Evolutionary conservation across 2,329 filamentous ascomycete genomes (phyloP).

Genomic region (Sporothrix sp.): DNA sequence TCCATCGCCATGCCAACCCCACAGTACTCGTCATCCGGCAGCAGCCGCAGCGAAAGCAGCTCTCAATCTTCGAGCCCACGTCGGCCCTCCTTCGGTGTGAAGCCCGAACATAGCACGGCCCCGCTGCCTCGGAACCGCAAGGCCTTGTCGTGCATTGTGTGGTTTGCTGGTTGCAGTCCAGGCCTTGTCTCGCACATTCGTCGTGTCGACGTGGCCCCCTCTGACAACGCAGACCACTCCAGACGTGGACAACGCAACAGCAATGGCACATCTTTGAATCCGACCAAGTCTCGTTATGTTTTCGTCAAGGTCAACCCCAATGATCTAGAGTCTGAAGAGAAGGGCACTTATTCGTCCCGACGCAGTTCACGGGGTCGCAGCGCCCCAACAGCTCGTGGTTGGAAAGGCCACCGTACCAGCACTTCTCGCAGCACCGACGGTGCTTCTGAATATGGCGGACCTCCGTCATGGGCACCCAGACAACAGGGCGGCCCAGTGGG

Average conservation of each 20-base stretch:
- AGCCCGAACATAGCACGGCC: no score
- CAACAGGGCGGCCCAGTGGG: not conserved
- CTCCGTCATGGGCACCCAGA: not conserved
- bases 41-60: not conserved
- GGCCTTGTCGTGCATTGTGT: constrained; percentile 6
- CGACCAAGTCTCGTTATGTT: not conserved
- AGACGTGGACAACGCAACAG: not conserved
- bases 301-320: constrained; percentile 2
- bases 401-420: no score
- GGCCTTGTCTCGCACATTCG: constrained; percentile 10
- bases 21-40: not conserved
- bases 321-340: not conserved
- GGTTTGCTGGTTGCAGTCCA: constrained; percentile 11
- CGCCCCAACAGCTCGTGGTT: not conserved
- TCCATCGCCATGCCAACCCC: not conserved
- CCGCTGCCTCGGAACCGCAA: not conserved
- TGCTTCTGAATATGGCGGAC: not conserved
- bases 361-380: not conserved
- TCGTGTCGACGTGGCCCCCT: constrained; percentile 4
- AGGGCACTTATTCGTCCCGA: not conserved
- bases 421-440: not conserved
- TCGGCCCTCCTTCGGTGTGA: not conserved
- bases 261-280: not conserved
- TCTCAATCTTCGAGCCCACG: not conserved
- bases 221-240: not conserved